These are phyloP conservation scores for Termitomyces sp. DNA, from an alignment of 768 basidiomycete genomes.

Conservation along the genomic window DNA sequence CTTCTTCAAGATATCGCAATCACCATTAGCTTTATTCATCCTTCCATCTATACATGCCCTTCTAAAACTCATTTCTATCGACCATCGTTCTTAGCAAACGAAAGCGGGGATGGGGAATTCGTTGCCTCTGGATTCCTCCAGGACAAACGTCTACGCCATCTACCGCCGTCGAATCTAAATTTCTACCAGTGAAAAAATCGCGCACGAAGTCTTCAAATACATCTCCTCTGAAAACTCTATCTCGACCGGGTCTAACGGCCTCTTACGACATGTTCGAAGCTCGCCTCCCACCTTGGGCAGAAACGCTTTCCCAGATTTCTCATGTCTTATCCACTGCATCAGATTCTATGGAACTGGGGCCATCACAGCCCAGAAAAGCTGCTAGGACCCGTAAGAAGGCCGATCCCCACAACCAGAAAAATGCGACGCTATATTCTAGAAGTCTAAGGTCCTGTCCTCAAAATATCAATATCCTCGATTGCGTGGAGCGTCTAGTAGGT, in stretches of 20 bases:
- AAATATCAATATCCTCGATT: constrained; percentile 49
- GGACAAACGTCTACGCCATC: not conserved
- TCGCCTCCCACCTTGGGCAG: not conserved
- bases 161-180: not conserved
- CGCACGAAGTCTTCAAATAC: constrained; percentile 7
- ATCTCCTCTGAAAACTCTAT: not conserved
- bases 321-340: not conserved
- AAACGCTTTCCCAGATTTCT: not conserved
- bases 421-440: constrained; percentile 44
- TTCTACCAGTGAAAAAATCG: constrained; percentile 16
- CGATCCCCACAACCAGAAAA: constrained; percentile 36
- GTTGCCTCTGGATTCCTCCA: constrained; percentile 16
- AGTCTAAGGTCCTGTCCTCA: constrained; percentile 47
- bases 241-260: not conserved
- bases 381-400: constrained; percentile 19
- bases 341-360: constrained; percentile 3
- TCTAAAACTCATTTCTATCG: too few species aligned
- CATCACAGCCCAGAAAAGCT: not conserved
- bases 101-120: constrained; percentile 25
- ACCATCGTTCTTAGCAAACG: constrained; percentile 23
- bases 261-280: not conserved
- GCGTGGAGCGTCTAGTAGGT: constrained; percentile 51
- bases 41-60: not conserved
- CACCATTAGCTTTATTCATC: not conserved
- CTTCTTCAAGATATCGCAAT: not conserved